A percentile compares a stretch with the other conserved stretches of the same genome.
These are phyloP conservation scores for Eutypella sp. DNA, from an alignment of 2,329 filamentous ascomycete species.

Conservation along the genomic window DNA sequence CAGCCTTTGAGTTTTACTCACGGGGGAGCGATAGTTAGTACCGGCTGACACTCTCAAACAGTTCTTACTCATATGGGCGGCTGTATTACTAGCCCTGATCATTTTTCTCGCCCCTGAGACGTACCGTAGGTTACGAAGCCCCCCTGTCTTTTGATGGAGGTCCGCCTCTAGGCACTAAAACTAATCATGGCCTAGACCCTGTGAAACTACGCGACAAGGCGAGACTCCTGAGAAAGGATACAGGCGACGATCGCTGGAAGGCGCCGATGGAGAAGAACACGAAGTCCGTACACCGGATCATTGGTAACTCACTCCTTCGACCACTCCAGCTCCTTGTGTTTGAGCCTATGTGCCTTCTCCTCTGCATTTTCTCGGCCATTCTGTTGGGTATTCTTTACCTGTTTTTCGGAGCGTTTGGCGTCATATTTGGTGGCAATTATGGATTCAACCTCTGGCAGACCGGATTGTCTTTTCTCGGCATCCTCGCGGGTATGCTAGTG, in stretches of 20 bases:
- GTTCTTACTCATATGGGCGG: constrained; percentile 74
- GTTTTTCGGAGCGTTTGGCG: constrained; percentile 82
- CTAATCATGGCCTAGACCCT: constrained; percentile 47
- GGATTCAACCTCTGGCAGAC: constrained; percentile 74
- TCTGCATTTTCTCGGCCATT: constrained; percentile 79
- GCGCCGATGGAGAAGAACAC: constrained; percentile 71
- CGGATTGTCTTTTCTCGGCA: constrained; percentile 72
- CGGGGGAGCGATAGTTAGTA: background rate
- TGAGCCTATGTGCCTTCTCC: constrained; percentile 79
- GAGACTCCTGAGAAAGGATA: constrained; percentile 61
- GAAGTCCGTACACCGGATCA: constrained; percentile 59
- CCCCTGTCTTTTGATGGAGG: background rate
- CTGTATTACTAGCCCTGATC: constrained; percentile 58
- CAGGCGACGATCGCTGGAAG: constrained; percentile 70
- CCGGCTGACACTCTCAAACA: constrained; percentile 10
- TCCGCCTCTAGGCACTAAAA: background rate
- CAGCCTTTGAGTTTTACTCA: no score
- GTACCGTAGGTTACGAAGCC: constrained; percentile 54
- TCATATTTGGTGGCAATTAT: constrained; percentile 72
- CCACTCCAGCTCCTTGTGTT: constrained; percentile 75
- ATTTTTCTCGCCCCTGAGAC: constrained; percentile 78
- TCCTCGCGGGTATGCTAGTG: constrained; percentile 62
- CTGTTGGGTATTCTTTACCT: constrained; percentile 85
- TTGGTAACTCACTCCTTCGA: constrained; percentile 56
- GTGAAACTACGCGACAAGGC: constrained; percentile 72